phyloP scores from a whole-genome alignment of 805 yeast genomes.

The Saccharomyces mikatae region DNA sequence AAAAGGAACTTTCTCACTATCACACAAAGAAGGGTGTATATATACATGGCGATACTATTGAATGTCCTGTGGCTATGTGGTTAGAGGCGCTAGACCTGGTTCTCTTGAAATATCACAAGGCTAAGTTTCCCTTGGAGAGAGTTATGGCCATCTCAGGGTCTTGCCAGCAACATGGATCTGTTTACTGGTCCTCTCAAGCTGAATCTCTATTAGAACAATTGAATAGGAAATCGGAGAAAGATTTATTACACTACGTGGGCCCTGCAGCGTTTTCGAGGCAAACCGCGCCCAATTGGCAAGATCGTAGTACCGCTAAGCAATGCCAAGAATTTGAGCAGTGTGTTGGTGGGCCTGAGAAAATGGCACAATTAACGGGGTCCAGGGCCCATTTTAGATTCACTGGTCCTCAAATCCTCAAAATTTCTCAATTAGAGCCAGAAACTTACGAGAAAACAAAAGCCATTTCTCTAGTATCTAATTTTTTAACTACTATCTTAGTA shows the following conservation, averaged over 20 bases:
- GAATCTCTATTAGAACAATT: constrained; percentile 34
- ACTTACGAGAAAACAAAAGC: constrained; percentile 48
- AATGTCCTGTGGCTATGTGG: constrained; percentile 87
- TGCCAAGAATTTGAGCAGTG: constrained; percentile 50
- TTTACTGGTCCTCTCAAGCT: constrained; percentile 60
- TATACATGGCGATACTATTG: constrained; percentile 46
- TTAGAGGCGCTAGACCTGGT: constrained; percentile 69
- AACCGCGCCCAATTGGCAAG: constrained; percentile 90
- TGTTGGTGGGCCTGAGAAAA: constrained; percentile 47
- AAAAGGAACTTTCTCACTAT: constrained; percentile 51
- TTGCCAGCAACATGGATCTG: constrained; percentile 89
- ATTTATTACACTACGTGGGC: constrained; percentile 40
- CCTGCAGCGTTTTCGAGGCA: constrained; percentile 51
- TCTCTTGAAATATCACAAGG: constrained; percentile 42
- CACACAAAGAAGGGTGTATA: constrained; percentile 69
- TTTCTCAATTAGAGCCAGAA: constrained; percentile 45
- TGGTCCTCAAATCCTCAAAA: constrained; percentile 81
- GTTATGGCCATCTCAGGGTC: constrained; percentile 75
- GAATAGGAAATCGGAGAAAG: constrained; percentile 10
- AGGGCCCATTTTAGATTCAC: constrained; percentile 85
- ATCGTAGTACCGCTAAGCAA: constrained; percentile 75
- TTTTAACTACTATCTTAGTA: constrained; percentile 61
- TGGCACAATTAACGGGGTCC: constrained; percentile 73
- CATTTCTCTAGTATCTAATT: constrained; percentile 71
- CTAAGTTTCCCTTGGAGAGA: constrained; percentile 46